These are phyloP conservation scores for Tolypocladium cylindrosporum DNA, from an alignment of 2,329 filamentous ascomycete genomes.

Conservation along the genomic window DNA sequence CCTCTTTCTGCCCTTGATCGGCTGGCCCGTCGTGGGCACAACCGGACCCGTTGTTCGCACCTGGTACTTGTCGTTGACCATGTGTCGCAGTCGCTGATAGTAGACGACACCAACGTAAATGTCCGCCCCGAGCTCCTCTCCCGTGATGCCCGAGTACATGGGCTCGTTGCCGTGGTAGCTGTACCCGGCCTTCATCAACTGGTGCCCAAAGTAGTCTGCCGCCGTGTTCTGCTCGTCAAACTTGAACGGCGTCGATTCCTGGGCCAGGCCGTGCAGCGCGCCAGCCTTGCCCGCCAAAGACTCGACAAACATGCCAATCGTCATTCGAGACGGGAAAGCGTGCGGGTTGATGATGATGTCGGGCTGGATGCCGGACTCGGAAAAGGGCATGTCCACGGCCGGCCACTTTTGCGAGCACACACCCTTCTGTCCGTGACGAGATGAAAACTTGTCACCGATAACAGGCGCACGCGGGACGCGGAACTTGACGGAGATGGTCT, in stretches of 20 bases:
- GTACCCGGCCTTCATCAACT: constrained; percentile 89
- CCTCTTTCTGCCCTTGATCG: constrained; percentile 92
- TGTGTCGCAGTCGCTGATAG: constrained; percentile 95
- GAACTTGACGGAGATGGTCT: constrained; percentile 87
- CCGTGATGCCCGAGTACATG: constrained; percentile 96
- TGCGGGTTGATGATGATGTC: constrained; percentile 99
- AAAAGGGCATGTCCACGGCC: constrained; percentile 87
- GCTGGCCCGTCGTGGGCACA: constrained; percentile 83
- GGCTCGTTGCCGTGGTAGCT: constrained; percentile 98
- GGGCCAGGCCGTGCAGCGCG: constrained; percentile 86
- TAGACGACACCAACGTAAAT: constrained; percentile 97
- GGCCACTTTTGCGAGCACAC: constrained; percentile 96
- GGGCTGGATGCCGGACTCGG: constrained; percentile 90
- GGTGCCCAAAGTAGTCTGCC: constrained; percentile 89
- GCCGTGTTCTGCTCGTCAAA: constrained; percentile 91
- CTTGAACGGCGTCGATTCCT: constrained; percentile 90
- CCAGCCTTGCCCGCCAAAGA: constrained; percentile 92
- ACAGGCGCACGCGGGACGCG: constrained; percentile 81
- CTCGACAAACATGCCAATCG: constrained; percentile 98
- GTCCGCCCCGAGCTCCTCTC: constrained; percentile 84
- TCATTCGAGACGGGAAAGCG: constrained; percentile 99
- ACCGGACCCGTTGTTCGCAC: constrained; percentile 92
- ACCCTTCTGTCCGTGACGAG: constrained; percentile 96
- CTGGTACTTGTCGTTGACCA: constrained; percentile 99
- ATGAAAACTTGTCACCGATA: constrained; percentile 98